Base-by-base conservation (phyloP, 169 alveolate genomes). In the Plasmodium inui region DNA sequence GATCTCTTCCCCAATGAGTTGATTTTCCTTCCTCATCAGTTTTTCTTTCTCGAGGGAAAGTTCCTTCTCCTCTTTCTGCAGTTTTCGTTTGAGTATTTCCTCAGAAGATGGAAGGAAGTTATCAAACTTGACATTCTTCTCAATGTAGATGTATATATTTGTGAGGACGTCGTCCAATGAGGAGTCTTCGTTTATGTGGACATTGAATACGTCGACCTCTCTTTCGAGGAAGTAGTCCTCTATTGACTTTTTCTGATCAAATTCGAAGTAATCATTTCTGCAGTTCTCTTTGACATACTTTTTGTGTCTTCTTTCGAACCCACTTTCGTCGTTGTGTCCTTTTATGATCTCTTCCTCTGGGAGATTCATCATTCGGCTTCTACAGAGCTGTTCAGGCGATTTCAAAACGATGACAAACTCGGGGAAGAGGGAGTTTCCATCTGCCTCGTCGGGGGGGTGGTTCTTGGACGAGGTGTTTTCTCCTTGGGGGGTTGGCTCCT, bases 261-360 rank as follows among this genome's bases (percentile, higher is more conserved):
- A 73, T 22, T 85, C 86, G 14, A 85, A 28, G 41, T 70, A 85
- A 22, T 85, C 93, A 85, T 85, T 85, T 85, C 93, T 41, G 26
- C 93, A 72, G 79, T 85, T 85, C 32, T 85, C 93, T 2, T 85
- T 55, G 5, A 73, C 26, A 44, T 85, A 85, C 50, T 85, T 85
- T 50, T 85, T 85, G 67, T 73, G 34, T 19, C 93, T 41, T 14
- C 93, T 85, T 85, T 85, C 93, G 67, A 85, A 85, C n/a, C 93
- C 93, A 9, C 53, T 85, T 74, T 85, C 93, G 39, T 85, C 93
- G 80, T 85, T 85, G 55, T 85, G 93, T n/a, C 93, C 93, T 70
- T 74, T 85, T 3, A 85, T 74, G 3, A 85, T 70, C 74, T 85
- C 93, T 1, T 85, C 84, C 17, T 85, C 84, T 44, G 93, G 72